Conservation (phyloP, 495 filamentous ascomycete species). For the Thermothielavioides terrestris region DNA sequence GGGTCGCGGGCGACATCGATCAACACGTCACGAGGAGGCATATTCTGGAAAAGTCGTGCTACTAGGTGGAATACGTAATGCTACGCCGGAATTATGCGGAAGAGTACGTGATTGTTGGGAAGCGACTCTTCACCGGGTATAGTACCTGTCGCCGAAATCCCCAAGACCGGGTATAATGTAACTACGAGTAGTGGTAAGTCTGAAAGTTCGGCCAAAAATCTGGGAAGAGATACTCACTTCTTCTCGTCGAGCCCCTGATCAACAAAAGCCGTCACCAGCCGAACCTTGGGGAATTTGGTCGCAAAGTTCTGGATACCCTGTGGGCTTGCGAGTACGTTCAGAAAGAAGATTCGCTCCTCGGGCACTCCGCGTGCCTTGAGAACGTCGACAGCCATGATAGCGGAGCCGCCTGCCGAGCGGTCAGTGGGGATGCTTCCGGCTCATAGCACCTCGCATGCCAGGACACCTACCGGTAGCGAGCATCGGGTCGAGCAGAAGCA, state of each 20-base stretch:
- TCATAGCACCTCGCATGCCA: background rate
- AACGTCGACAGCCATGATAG: conserved; percentile 92
- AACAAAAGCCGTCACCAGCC: conserved; percentile 94
- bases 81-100: background rate
- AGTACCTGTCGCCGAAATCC: conserved; percentile 95
- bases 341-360: conserved; percentile 87
- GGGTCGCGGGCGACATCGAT: conserved; percentile 9
- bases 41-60: background rate
- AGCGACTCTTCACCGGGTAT: conserved; percentile 58
- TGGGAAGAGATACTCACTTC: conserved; percentile 55
- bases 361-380: conserved; percentile 83
- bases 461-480: conserved; percentile 81
- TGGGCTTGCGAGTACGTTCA: conserved; percentile 93
- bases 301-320: conserved; percentile 87
- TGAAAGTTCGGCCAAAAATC: conserved; percentile 11
- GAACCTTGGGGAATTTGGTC: conserved; percentile 78
- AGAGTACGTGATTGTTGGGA: background rate
- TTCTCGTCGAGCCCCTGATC: conserved; percentile 90
- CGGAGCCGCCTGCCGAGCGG: conserved; percentile 64
- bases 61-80: background rate
- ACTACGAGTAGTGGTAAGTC: conserved; percentile 37
- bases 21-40: no score
- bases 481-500: conserved; percentile 95
- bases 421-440: conserved; percentile 5
- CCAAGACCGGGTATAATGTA: conserved; percentile 95